Evolutionary conservation across 2,329 filamentous ascomycete species (phyloP).

Genomic region (Huntiella decipiens): DNA sequence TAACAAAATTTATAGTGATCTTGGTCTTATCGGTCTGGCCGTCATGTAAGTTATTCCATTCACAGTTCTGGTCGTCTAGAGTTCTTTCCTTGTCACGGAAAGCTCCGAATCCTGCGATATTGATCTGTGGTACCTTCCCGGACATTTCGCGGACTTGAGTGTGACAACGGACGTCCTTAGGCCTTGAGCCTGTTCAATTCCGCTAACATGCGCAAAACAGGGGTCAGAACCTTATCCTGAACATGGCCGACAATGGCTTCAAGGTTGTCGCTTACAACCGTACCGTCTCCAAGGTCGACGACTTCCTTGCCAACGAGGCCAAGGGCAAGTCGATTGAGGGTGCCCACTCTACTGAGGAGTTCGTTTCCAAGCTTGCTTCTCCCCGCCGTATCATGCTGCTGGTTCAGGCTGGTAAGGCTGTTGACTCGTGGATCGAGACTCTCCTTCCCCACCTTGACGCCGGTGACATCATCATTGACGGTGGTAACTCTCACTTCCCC

Average conservation of each 20-base stretch:
- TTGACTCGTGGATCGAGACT: constrained; percentile 97
- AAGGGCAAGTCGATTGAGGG: constrained; percentile 93
- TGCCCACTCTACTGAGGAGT: constrained; percentile 85
- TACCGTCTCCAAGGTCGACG: constrained; percentile 94
- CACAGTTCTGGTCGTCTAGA: background rate
- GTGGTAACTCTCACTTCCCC: constrained; percentile 97
- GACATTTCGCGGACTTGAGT: background rate
- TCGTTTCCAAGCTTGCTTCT: constrained; percentile 89
- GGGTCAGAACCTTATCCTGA: constrained; percentile 76
- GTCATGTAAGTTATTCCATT: constrained; percentile 46
- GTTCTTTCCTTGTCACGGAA: background rate
- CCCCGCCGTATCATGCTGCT: constrained; percentile 96
- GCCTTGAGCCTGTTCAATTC: constrained; percentile 1
- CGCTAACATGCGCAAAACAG: constrained; percentile 17
- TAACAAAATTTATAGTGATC: constrained; percentile 51
- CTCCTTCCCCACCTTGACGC: constrained; percentile 66
- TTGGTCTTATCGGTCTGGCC: constrained; percentile 82
- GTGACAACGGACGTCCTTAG: background rate
- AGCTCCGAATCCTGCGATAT: background rate
- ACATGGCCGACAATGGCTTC: constrained; percentile 82
- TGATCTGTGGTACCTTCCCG: background rate
- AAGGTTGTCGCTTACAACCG: constrained; percentile 98
- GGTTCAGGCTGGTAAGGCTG: constrained; percentile 93
- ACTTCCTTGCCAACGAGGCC: constrained; percentile 76
- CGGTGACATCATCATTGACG: constrained; percentile 98